Conservation (phyloP, 2,329 filamentous ascomycete genomes). For the Bimuria novae-zelandiae region DNA sequence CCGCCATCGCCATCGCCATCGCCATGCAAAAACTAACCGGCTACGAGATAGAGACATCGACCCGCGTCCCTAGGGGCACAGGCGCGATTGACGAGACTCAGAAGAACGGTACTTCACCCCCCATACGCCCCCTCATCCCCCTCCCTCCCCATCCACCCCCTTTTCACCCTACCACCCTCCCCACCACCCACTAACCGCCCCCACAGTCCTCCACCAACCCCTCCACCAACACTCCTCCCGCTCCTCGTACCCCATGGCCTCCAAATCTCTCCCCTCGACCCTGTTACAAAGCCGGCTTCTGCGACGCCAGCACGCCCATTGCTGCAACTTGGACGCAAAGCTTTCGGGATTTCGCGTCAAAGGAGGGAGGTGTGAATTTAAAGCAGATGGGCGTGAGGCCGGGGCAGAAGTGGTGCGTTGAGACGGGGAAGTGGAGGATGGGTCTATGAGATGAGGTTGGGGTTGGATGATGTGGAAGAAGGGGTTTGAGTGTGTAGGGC, state of each 20-base stretch:
- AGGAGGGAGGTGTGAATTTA: conserved; percentile 14
- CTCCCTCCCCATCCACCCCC: neutral
- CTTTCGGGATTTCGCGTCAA: conserved; percentile 17
- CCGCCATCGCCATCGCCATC: neutral
- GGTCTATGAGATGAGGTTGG: conserved; percentile 13
- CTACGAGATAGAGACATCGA: neutral
- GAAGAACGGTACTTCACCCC: neutral
- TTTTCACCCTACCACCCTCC: neutral
- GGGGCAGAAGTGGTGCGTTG: conserved; percentile 19
- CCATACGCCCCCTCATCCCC: neutral
- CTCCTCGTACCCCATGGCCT: conserved; percentile 19
- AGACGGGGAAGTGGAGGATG: conserved; percentile 15
- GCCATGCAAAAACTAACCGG: neutral
- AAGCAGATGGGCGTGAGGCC: conserved; percentile 17
- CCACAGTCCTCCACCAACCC: conserved; percentile 14
- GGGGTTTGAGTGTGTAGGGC: too few species aligned
- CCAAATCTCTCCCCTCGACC: conserved; percentile 13
- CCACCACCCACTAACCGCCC: neutral
- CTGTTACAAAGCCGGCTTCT: conserved; percentile 20
- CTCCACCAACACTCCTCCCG: conserved; percentile 20
- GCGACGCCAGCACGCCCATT: conserved; percentile 16
- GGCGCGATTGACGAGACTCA: neutral
- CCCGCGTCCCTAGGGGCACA: neutral
- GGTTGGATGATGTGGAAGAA: too few species aligned
- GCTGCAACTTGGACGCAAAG: conserved; percentile 16